Evolutionary conservation across 306 rosid genomes (phyloP), one percentile per base, ranked within the genome.

Genomic region (Sphenostylis stenocarpa): DNA sequence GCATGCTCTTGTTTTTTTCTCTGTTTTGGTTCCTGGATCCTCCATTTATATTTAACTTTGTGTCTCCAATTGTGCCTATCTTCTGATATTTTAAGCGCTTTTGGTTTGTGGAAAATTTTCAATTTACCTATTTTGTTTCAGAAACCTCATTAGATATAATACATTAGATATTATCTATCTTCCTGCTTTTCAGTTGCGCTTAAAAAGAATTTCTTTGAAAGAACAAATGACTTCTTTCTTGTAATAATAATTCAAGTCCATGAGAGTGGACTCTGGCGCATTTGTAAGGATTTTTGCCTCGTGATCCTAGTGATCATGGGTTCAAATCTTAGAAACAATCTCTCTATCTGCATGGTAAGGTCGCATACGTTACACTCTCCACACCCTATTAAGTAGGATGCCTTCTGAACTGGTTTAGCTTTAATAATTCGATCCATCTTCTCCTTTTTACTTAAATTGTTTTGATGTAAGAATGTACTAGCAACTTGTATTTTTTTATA

Each of bases 401-500:
- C 9, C 17, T 14, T 15, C 1, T 14, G 1, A 9, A 60, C 12
- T 60, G 2, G 66, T 20, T 60, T 29, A 26, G 21, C 41, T 7
- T 58, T 60, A 60, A 15, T 29, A 29, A 58, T 49, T 57, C 29
- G 13, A 65, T 36, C 47, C 23, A 24, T 48, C 44, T 64, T 12
- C 36, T 64, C 39, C n/a, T 34, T 51, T 39, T 62, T 23, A 48
- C 23, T 57, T 83, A 57, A 47, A 21, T 78, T 78, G 34, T 43
- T 49, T 21, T 19, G 31, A 66, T 73, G 73, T 57, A 26, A 38
- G 60, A 74, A 5, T 75, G 78, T 60, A 41, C 29, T 57, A 20
- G 49, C 75, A 45, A 75, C 44, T 69, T 83, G 15, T 49, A n/a
- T 24, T 67, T 31, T 49, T 65, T 39, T 45, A 39, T 74, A 9